Percentiles rank a stretch among this genome's conserved stretches.
Evolutionary conservation across 192 early-diverging fungal genomes (phyloP).

Genomic region (Fimicolochytrium jonesii): DNA sequence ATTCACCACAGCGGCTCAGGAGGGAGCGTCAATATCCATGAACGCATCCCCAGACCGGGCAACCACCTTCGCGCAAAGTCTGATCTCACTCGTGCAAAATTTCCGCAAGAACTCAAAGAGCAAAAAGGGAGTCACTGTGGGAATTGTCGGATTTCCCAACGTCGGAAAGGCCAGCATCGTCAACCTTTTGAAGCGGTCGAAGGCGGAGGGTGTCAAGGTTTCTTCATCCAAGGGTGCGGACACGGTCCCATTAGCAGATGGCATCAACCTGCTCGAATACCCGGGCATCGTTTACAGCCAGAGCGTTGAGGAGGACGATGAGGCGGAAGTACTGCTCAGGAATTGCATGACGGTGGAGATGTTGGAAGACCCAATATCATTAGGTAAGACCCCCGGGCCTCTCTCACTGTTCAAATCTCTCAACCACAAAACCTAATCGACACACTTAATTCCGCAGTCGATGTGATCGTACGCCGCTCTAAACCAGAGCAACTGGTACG

Average conservation of each 20-base stretch:
- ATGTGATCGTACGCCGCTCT: conserved; percentile 83
- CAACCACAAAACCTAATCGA: too few relatives aligned
- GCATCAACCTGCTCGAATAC: conserved; percentile 93
- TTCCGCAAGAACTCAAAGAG: too few relatives aligned
- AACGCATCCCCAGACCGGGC: too few relatives aligned
- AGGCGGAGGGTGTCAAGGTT: conserved; percentile 89
- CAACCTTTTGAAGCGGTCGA: conserved; percentile 90
- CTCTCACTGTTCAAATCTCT: too few relatives aligned
- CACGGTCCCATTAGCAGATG: conserved; percentile 89
- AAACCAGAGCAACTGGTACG: conserved; percentile 63
- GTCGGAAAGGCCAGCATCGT: conserved; percentile 95
- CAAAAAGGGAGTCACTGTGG: too few relatives aligned
- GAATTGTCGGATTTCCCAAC: conserved; percentile 95
- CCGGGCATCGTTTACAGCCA: conserved; percentile 91
- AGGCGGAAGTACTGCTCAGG: conserved; percentile 80
- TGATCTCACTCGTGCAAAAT: too few relatives aligned
- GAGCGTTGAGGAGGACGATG: conserved; percentile 52
- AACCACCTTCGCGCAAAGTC: too few relatives aligned
- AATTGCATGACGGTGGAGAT: conserved; percentile 96
- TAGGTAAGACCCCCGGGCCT: too few relatives aligned
- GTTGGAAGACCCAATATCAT: conserved; percentile 86
- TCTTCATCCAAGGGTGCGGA: conserved; percentile 92
- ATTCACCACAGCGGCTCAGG: too few relatives aligned
- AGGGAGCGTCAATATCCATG: too few relatives aligned
- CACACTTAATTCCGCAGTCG: too few relatives aligned